A percentile compares a stretch with the other conserved stretches of the same genome.
phyloP scores from a whole-genome alignment of 23 red algal species.

The Pyropia yezoensis region DNA sequence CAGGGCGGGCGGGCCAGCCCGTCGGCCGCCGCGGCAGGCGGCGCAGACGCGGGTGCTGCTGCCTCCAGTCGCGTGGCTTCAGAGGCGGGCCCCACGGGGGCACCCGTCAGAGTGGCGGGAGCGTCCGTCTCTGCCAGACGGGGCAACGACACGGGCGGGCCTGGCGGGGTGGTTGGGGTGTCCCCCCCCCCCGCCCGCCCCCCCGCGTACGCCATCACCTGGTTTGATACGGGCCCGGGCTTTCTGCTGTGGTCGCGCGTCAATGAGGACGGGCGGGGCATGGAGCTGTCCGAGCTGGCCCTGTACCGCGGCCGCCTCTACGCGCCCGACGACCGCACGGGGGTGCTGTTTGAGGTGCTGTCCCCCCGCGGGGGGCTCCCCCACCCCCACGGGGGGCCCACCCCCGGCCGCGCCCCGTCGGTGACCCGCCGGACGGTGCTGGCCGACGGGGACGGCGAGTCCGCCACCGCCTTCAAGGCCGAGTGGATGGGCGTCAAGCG shows the following conservation, averaged over 20 bases:
- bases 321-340: slow-evolving; percentile 65
- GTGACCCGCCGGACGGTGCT: slow-evolving; percentile 30
- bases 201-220: too few species aligned
- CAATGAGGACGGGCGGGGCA: slow-evolving; percentile 42
- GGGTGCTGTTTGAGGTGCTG: slow-evolving; percentile 62
- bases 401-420: slow-evolving; percentile 4
- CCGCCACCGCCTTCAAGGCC: slow-evolving; percentile 49
- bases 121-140: too few species aligned
- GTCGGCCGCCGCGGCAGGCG: too few species aligned
- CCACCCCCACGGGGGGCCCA: background rate
- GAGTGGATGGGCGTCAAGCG: slow-evolving; percentile 89
- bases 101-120: too few species aligned
- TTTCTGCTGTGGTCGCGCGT: slow-evolving; percentile 4
- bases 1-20: too few species aligned
- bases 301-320: slow-evolving; percentile 24
- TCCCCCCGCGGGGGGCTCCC: slow-evolving; percentile 9
- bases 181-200: too few species aligned
- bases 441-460: slow-evolving; percentile 35
- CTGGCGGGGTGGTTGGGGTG: too few species aligned
- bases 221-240: too few species aligned
- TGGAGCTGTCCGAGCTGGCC: slow-evolving; percentile 72
- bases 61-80: too few species aligned
- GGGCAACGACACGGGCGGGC: too few species aligned
- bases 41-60: too few species aligned
- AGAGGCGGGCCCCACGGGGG: too few species aligned